A percentile compares a stretch with the other conserved stretches of the same genome.
These are phyloP conservation scores for Endotrypanum monterogeii DNA, from an alignment of 208 protist species.

Conservation along the genomic window DNA sequence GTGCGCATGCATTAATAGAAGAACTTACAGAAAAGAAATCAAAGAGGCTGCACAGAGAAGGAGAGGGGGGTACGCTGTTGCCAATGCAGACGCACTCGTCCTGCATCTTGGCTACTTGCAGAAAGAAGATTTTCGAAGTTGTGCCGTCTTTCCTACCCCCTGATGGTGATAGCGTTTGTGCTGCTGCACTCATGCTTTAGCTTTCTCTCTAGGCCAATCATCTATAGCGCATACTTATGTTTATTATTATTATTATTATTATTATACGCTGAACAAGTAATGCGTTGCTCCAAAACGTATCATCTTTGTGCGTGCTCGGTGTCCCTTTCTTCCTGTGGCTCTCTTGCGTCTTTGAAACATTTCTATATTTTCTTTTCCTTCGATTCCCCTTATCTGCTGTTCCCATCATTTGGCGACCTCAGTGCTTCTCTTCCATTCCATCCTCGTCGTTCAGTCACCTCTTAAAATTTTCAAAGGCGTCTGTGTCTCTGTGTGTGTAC, in stretches of 20 bases:
- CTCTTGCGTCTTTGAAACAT: too few species aligned
- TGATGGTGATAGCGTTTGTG: not conserved
- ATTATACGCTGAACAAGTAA: too few species aligned
- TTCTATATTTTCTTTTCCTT: not conserved
- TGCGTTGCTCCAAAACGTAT: not conserved
- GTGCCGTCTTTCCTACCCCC: not conserved
- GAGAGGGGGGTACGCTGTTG: not conserved
- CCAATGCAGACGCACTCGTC: not conserved
- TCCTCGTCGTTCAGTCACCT: too few species aligned
- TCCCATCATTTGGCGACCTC: not conserved
- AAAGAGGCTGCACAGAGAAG: not conserved
- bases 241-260: too few species aligned
- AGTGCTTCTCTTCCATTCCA: not conserved
- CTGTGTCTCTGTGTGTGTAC: too few species aligned
- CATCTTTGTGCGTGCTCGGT: not conserved
- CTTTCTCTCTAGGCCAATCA: not conserved
- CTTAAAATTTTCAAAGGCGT: too few species aligned
- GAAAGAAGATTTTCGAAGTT: not conserved
- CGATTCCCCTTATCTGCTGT: not conserved
- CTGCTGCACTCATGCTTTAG: not conserved
- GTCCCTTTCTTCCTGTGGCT: not conserved
- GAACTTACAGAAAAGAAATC: not conserved
- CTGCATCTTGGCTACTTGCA: not conserved
- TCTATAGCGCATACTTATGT: not conserved
- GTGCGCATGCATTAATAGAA: not conserved